Percentiles rank a stretch among this genome's conserved stretches.
Evolutionary conservation across 805 yeast species (phyloP).

Genomic region (Naumovozyma dairenensis): DNA sequence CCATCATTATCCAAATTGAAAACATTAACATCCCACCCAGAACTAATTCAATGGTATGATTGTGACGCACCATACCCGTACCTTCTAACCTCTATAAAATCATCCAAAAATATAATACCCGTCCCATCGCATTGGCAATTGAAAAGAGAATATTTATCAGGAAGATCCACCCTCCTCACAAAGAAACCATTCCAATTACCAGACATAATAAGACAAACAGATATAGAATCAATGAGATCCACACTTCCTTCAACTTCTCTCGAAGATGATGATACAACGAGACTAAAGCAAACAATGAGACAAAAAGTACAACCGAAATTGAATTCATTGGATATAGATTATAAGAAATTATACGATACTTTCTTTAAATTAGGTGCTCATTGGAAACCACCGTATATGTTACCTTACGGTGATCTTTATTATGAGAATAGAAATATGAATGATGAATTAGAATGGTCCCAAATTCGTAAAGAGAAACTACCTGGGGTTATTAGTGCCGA

Average conservation of each 20-base stretch:
- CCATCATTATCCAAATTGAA: constrained; percentile 63
- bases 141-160: constrained; percentile 63
- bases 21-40: constrained; percentile 50
- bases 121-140: constrained; percentile 82
- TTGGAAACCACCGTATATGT: constrained; percentile 50
- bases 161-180: constrained; percentile 55
- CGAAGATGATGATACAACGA: constrained; percentile 33
- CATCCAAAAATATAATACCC: constrained; percentile 54
- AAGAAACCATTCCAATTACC: constrained; percentile 72
- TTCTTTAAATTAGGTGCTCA: constrained; percentile 67
- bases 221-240: constrained; percentile 78
- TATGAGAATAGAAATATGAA: constrained; percentile 65
- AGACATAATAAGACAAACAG: constrained; percentile 66
- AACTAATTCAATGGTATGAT: constrained; percentile 78
- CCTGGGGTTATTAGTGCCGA: constrained; percentile 65
- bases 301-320: constrained; percentile 83
- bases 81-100: constrained; percentile 53
- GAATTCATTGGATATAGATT: constrained; percentile 81
- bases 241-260: constrained; percentile 25
- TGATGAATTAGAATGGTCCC: constrained; percentile 32
- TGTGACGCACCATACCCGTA: constrained; percentile 75
- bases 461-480: constrained; percentile 30
- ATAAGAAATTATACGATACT: constrained; percentile 70
- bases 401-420: constrained; percentile 65
- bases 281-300: constrained; percentile 63